Evolutionary conservation across 2,329 filamentous ascomycete genomes (phyloP).

Genomic region (Madurella mycetomatis): DNA sequence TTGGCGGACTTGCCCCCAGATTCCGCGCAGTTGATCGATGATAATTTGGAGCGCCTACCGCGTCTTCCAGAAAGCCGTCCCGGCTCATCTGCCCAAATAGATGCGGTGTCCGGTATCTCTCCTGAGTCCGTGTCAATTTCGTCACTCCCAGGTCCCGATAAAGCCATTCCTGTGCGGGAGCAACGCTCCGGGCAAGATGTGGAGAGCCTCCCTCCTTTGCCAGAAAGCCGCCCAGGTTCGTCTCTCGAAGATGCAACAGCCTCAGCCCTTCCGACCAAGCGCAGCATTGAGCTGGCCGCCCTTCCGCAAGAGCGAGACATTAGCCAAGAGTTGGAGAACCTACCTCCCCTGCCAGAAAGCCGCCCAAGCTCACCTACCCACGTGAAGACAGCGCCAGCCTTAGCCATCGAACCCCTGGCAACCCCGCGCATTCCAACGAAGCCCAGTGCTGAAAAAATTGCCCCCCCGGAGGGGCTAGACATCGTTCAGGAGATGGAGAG

Average conservation of each 20-base stretch:
- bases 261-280: background rate
- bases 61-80: conserved; percentile 7
- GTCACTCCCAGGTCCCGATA: conserved; percentile 33
- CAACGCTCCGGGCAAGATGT: background rate
- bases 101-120: background rate
- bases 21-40: background rate
- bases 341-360: conserved; percentile 4
- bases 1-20: background rate
- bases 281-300: too few species aligned
- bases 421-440: background rate
- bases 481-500: background rate
- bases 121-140: background rate
- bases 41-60: conserved; percentile 5
- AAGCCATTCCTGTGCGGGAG: conserved; percentile 26
- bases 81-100: background rate
- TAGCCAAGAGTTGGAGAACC: background rate
- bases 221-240: conserved; percentile 1
- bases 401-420: background rate
- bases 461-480: too few species aligned
- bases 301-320: background rate
- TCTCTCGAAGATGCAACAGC: background rate
- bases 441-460: background rate
- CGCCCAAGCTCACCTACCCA: conserved; percentile 1
- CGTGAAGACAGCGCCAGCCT: background rate
- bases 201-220: conserved; percentile 1